Conservation (phyloP, 257 asterid species). For the Fraxinus excelsior region DNA sequence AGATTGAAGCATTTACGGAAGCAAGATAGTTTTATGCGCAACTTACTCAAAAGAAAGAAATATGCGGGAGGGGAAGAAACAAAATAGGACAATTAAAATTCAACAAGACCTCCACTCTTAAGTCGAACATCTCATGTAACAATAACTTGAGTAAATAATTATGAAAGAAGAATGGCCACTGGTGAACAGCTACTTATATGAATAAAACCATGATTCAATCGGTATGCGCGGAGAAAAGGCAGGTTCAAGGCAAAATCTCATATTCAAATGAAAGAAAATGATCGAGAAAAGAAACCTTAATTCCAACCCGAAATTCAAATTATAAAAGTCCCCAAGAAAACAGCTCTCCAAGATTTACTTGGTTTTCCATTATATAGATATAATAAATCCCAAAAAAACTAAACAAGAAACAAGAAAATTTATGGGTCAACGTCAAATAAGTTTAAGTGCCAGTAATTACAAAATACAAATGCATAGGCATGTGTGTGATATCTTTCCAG, state of each 20-base stretch:
- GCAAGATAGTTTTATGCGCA: background rate
- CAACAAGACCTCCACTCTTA: background rate
- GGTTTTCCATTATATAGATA: background rate
- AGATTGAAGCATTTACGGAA: background rate
- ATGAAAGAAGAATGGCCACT: background rate
- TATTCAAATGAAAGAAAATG: constrained; percentile 9
- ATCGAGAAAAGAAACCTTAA: background rate
- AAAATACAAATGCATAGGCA: background rate
- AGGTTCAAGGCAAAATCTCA: constrained; percentile 4
- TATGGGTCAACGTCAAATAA: background rate
- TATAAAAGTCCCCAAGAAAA: background rate
- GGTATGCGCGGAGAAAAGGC: constrained; percentile 27
- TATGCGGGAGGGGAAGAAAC: too few species aligned
- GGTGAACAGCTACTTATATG: background rate
- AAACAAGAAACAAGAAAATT: background rate
- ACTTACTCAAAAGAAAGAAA: too few species aligned
- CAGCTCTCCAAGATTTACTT: background rate
- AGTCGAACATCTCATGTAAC: too few species aligned
- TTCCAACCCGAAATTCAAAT: constrained; percentile 1
- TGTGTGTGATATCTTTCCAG: background rate
- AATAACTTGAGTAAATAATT: too few species aligned
- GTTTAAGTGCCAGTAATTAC: background rate
- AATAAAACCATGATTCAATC: too few species aligned
- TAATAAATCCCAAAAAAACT: background rate
- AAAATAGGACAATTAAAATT: background rate